These are phyloP conservation scores for Tylopilus subfusipes DNA, from an alignment of 768 basidiomycete genomes.

Conservation along the genomic window DNA sequence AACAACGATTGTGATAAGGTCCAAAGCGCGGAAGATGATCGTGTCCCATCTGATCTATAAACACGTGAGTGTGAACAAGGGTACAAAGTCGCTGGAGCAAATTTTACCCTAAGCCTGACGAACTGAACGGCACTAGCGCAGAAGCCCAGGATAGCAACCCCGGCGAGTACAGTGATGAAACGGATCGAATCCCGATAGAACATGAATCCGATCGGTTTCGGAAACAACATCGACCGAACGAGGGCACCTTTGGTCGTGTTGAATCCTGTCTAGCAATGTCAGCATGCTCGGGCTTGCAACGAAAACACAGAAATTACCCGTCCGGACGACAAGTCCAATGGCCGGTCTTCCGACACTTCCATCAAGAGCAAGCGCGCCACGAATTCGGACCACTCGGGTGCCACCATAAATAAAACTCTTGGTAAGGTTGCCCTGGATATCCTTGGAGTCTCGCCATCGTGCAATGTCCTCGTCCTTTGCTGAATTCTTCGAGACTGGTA, in stretches of 20 bases:
- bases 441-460: slow-evolving; percentile 65
- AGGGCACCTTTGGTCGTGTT: slow-evolving; percentile 97
- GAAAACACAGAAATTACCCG: slow-evolving; percentile 48
- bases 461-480: slow-evolving; percentile 74
- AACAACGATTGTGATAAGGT: slow-evolving; percentile 95
- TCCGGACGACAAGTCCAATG: slow-evolving; percentile 79
- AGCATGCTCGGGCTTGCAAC: not conserved
- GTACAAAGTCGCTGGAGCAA: not conserved
- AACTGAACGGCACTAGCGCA: slow-evolving; percentile 91
- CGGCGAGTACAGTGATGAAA: slow-evolving; percentile 88
- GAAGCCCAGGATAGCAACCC: slow-evolving; percentile 91
- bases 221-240: slow-evolving; percentile 96
- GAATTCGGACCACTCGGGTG: slow-evolving; percentile 84
- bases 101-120: slow-evolving; percentile 72
- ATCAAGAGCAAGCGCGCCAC: slow-evolving; percentile 56
- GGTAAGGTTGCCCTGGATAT: slow-evolving; percentile 56
- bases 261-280: slow-evolving; percentile 56
- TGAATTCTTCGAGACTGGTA: slow-evolving; percentile 90
- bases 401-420: slow-evolving; percentile 89
- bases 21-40: slow-evolving; percentile 87
- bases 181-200: slow-evolving; percentile 91
- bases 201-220: slow-evolving; percentile 98
- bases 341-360: slow-evolving; percentile 57
- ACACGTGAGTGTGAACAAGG: not conserved
- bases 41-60: slow-evolving; percentile 81